Conservation (phyloP, 495 filamentous ascomycete genomes). For the Penicillium lividum region DNA sequence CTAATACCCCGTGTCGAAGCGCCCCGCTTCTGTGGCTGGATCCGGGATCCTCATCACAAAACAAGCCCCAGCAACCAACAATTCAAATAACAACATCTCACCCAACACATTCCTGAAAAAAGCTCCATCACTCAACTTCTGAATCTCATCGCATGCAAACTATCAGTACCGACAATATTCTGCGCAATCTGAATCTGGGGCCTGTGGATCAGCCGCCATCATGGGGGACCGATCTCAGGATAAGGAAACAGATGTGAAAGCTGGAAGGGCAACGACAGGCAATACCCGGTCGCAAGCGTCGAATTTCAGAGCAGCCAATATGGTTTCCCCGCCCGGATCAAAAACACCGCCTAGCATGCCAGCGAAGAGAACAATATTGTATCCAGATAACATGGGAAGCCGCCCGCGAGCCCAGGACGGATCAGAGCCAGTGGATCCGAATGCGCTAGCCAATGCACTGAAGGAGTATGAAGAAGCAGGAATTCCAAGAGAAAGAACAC, state of each 20-base stretch:
- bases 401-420: conserved; percentile 34
- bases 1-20: conserved; percentile 6
- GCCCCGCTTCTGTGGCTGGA: conserved; percentile 2
- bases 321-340: conserved; percentile 45
- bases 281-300: conserved; percentile 17
- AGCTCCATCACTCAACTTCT: neutral
- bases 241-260: conserved; percentile 13
- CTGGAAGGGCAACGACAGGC: conserved; percentile 10
- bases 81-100: conserved; percentile 3
- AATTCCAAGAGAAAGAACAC: conserved; percentile 64
- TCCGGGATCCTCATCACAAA: neutral
- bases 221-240: conserved; percentile 31
- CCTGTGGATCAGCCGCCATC: conserved; percentile 16
- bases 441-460: conserved; percentile 62
- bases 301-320: conserved; percentile 21
- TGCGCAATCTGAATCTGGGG: conserved; percentile 18
- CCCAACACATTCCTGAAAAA: neutral
- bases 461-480: conserved; percentile 65
- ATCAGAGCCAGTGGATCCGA: conserved; percentile 61
- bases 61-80: conserved; percentile 7
- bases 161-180: neutral
- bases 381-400: conserved; percentile 34
- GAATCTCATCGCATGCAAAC: conserved; percentile 17
- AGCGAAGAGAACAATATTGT: conserved; percentile 41
- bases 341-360: conserved; percentile 49